Conservation (phyloP, 805 yeast genomes). For the Saccharomycopsis malanga region DNA sequence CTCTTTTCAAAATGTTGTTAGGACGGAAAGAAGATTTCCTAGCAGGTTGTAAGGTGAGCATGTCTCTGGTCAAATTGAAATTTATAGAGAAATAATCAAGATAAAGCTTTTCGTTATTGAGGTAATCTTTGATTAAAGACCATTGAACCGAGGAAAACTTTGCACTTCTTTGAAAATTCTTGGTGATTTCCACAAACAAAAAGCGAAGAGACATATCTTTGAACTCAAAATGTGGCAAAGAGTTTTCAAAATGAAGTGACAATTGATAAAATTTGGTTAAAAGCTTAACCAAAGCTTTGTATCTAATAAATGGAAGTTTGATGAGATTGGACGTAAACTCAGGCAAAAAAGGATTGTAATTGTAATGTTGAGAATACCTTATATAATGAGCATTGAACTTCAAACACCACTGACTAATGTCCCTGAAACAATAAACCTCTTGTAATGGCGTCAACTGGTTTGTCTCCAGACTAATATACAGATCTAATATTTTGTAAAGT, state of each 20-base stretch:
- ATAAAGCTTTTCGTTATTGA: slow-evolving; percentile 19
- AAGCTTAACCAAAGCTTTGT: slow-evolving; percentile 14
- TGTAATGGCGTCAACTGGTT: slow-evolving; percentile 7
- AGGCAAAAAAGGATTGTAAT: neutral
- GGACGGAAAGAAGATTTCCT: slow-evolving; percentile 1
- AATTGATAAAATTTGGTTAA: slow-evolving; percentile 9
- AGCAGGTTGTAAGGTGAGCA: neutral
- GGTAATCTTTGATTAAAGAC: slow-evolving; percentile 14
- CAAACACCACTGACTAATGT: slow-evolving; percentile 16
- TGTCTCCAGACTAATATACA: neutral
- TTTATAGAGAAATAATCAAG: slow-evolving; percentile 18
- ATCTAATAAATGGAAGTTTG: slow-evolving; percentile 20
- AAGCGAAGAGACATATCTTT: slow-evolving; percentile 2
- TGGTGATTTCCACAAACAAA: slow-evolving; percentile 14
- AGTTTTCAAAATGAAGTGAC: slow-evolving; percentile 10
- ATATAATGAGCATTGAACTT: slow-evolving; percentile 15
- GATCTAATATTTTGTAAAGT: neutral
- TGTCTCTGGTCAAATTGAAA: slow-evolving; percentile 7
- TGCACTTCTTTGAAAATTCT: slow-evolving; percentile 7
- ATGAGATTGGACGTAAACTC: slow-evolving; percentile 1
- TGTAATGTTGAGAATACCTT: slow-evolving; percentile 8
- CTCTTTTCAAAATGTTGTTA: slow-evolving; percentile 17
- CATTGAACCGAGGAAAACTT: slow-evolving; percentile 18
- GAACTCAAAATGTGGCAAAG: slow-evolving; percentile 13
- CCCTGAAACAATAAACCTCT: slow-evolving; percentile 17